Evolutionary conservation across 441 rosid species (phyloP).

Genomic region (Syzygium syzygioides): DNA sequence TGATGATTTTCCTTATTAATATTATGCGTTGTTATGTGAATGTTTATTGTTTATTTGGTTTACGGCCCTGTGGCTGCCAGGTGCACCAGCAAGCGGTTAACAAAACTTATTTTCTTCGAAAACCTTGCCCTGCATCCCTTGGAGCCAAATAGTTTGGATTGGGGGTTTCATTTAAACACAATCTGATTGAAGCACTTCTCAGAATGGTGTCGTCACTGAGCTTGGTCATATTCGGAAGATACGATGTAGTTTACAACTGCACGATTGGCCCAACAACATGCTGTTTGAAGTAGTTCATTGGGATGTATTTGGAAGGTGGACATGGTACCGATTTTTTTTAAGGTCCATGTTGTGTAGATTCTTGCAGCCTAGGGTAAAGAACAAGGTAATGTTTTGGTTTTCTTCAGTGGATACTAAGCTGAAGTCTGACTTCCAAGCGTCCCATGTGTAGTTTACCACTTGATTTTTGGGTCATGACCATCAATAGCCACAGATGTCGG

Average conservation of each 20-base stretch:
- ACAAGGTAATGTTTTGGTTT: not conserved
- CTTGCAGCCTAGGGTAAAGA: not conserved
- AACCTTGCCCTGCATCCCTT: not conserved
- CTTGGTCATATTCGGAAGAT: not conserved
- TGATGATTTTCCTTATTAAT: not conserved
- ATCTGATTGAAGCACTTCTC: not conserved
- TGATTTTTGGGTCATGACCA: not conserved
- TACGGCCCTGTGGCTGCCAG: not conserved
- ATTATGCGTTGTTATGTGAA: not conserved
- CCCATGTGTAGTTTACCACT: not conserved
- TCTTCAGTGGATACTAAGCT: not conserved
- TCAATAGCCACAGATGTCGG: not conserved
- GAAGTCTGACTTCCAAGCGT: not conserved
- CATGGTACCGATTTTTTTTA: not conserved
- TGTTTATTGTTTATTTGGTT: not conserved
- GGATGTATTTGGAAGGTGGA: not conserved
- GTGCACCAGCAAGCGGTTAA: not conserved
- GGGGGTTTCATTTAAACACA: not conserved
- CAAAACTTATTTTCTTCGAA: not conserved
- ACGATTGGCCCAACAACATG: not conserved
- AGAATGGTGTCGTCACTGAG: not conserved
- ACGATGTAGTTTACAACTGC: not conserved
- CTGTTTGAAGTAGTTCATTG: not conserved
- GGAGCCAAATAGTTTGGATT: not conserved
- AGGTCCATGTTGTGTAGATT: not conserved